Conservation (phyloP, 352 stramenopile genomes). For the Phytophthora kernoviae region DNA sequence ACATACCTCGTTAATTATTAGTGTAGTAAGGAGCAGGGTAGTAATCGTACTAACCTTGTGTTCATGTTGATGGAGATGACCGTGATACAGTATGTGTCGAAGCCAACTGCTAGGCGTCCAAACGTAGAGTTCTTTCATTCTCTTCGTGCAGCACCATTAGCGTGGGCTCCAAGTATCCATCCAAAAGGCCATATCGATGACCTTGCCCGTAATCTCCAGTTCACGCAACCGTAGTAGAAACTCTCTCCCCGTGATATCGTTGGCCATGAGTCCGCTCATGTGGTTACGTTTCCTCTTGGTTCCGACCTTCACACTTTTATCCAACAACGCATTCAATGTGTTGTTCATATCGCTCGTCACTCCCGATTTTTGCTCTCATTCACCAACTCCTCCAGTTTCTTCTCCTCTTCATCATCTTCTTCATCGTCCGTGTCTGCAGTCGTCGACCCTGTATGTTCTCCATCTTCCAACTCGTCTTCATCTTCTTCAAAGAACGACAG, state of each 20-base stretch:
- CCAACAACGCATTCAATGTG: conserved; percentile 62
- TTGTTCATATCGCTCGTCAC: conserved; percentile 71
- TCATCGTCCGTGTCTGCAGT: conserved; percentile 60
- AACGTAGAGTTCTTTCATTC: conserved; percentile 72
- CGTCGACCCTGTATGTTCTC: conserved; percentile 26
- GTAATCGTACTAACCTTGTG: conserved; percentile 43
- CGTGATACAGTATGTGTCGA: conserved; percentile 83
- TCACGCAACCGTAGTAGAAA: conserved; percentile 79
- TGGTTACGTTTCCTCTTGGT: conserved; percentile 77
- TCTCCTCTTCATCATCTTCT: conserved; percentile 82
- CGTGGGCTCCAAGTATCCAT: conserved; percentile 86
- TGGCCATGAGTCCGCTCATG: conserved; percentile 65
- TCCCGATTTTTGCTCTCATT: conserved; percentile 74
- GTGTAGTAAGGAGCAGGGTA: neutral
- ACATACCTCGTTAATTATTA: neutral
- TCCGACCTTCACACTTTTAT: conserved; percentile 86
- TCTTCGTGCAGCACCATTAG: conserved; percentile 89
- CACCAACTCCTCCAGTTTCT: conserved; percentile 73
- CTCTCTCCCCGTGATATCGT: conserved; percentile 73
- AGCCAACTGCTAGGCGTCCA: conserved; percentile 70
- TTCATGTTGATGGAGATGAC: conserved; percentile 90
- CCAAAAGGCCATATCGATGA: conserved; percentile 85
- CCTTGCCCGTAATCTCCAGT: conserved; percentile 76
- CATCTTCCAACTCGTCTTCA: conserved; percentile 76
- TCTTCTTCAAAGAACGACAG: conserved; percentile 83